Evolutionary conservation across 2,329 filamentous ascomycete genomes (phyloP).

Genomic region (Colletotrichum sp.): DNA sequence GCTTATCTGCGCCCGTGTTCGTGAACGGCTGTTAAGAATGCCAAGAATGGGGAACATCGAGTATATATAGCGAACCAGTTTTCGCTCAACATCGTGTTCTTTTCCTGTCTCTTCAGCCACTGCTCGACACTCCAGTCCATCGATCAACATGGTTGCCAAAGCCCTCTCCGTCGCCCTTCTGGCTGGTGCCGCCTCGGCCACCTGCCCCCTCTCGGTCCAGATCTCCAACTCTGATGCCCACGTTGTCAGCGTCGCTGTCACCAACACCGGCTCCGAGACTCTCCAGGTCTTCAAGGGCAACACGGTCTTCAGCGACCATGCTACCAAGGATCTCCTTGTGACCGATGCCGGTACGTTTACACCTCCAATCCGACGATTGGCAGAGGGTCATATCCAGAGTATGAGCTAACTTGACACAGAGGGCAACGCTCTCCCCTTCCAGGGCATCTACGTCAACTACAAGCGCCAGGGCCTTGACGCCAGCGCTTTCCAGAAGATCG

Average conservation of each 20-base stretch:
- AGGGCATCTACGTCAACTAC: slow-evolving; percentile 19
- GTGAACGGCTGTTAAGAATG: not conserved
- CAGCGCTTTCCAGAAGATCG: slow-evolving; percentile 14
- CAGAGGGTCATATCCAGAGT: rapidly evolving
- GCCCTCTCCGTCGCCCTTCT: slow-evolving; percentile 12
- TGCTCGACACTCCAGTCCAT: not conserved
- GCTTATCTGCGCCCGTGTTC: not conserved
- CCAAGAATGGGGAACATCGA: not conserved
- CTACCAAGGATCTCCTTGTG: slow-evolving; percentile 19
- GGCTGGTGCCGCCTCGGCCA: slow-evolving; percentile 13
- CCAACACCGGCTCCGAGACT: slow-evolving; percentile 16
- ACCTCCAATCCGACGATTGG: not conserved
- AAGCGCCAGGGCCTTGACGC: slow-evolving; percentile 9
- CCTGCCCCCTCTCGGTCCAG: slow-evolving; percentile 12
- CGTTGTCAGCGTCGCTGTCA: slow-evolving; percentile 13
- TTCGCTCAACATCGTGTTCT: not conserved
- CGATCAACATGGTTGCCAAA: slow-evolving; percentile 14
- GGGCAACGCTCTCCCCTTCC: slow-evolving; percentile 13
- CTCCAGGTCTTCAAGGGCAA: slow-evolving; percentile 16
- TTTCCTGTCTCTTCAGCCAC: not conserved
- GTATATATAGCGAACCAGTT: not conserved
- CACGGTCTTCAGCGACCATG: slow-evolving; percentile 18
- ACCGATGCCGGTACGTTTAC: slow-evolving; percentile 8
- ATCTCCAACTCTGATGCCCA: slow-evolving; percentile 11
- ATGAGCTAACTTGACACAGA: not conserved